These are phyloP conservation scores for Carpinus fangiana DNA, from an alignment of 306 rosid species.

Conservation along the genomic window DNA sequence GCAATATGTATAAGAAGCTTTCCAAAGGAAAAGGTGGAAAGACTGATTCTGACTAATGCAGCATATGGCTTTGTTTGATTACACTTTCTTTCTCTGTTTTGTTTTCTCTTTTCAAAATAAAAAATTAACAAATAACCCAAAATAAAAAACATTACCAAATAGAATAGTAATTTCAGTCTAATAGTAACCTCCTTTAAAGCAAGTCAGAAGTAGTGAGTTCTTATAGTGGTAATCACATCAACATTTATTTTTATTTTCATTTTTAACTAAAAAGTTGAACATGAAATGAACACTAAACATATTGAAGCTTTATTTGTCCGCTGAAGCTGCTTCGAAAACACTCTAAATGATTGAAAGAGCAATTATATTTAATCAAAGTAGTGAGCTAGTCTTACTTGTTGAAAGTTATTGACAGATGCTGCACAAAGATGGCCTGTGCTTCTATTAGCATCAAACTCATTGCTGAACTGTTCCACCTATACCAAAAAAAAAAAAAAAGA, in stretches of 20 bases:
- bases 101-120: too few relatives aligned
- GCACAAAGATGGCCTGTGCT: constrained; percentile 89
- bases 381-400: constrained; percentile 55
- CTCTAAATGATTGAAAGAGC: background rate
- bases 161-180: constrained; percentile 2
- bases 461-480: constrained; percentile 62
- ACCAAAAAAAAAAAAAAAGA: constrained; percentile 29
- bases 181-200: background rate
- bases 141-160: too few relatives aligned
- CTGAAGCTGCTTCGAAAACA: background rate
- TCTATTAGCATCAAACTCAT: constrained; percentile 78
- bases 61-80: background rate
- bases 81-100: too few relatives aligned
- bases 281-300: background rate
- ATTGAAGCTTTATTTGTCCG: constrained; percentile 4
- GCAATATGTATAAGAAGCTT: background rate
- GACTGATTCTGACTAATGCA: background rate
- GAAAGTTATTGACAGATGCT: constrained; percentile 72
- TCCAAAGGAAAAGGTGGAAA: background rate
- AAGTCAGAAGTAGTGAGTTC: background rate
- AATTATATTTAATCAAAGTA: constrained; percentile 11
- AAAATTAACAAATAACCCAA: too few relatives aligned
- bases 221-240: background rate
- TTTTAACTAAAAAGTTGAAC: background rate
- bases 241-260: background rate